These are phyloP conservation scores for Colletotrichum orchidophilum DNA, from an alignment of 2,329 filamentous ascomycete genomes.

Conservation along the genomic window DNA sequence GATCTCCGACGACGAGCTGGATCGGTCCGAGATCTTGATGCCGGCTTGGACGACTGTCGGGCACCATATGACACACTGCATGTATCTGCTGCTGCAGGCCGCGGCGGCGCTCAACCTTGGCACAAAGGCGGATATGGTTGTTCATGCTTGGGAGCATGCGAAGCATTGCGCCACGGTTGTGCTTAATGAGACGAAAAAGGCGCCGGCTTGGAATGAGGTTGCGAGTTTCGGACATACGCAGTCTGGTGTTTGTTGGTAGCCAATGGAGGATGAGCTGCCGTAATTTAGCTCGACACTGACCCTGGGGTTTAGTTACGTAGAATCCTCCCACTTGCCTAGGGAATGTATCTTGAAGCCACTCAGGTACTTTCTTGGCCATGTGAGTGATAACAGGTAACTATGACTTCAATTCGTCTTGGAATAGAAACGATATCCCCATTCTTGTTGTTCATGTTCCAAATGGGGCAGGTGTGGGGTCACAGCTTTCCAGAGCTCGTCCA, in stretches of 20 bases:
- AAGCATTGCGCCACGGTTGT: constrained; percentile 15
- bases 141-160: constrained; percentile 17
- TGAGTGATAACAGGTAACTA: too few species aligned
- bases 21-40: neutral
- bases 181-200: constrained; percentile 8
- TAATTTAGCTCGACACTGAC: too few species aligned
- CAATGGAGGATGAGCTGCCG: neutral
- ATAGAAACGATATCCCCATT: too few species aligned
- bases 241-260: constrained; percentile 4
- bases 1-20: neutral
- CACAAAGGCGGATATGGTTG: constrained; percentile 18
- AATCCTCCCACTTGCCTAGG: too few species aligned
- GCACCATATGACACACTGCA: constrained; percentile 16
- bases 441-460: too few species aligned
- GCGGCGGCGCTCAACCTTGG: neutral
- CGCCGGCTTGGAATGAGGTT: constrained; percentile 1
- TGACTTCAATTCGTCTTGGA: too few species aligned
- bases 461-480: too few species aligned
- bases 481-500: too few species aligned
- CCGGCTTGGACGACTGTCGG: constrained; percentile 13
- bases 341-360: too few species aligned
- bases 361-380: too few species aligned
- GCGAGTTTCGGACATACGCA: constrained; percentile 14
- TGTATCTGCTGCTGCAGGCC: constrained; percentile 18
- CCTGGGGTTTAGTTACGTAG: too few species aligned